Base-by-base conservation (phyloP, 331 rosid species). In the Telfairia occidentalis region DNA sequence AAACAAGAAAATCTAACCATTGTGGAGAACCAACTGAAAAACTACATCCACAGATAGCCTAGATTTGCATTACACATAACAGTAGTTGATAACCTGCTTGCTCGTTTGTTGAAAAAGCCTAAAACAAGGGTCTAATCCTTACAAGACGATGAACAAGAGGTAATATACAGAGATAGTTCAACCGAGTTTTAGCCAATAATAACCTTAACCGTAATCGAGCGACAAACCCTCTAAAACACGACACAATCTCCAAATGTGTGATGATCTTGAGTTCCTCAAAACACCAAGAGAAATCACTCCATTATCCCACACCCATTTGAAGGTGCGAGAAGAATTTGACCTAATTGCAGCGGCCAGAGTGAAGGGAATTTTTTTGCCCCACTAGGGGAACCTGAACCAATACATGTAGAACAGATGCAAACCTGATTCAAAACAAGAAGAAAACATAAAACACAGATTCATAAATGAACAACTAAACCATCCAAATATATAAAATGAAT, bases 281-380 rank as follows among this genome's bases (percentile, higher is more conserved):
- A 87, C 92, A 78, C 87, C 84, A 75, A 84, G 86, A 70, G 76
- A 77, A 78, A 83, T 89, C 76, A 86, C 88, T 87, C 87, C 89
- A 81, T 84, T 90, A 73, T 90, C 96, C 98, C 98, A 88, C 98
- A 95, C 96, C 98, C 89, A 85, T 75, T 72, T 84, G 66, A 83
- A 88, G 98, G 98, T 86, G 98, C 88, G 98, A 95, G 98, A 86
- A 81, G 78, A 75, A 32, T 80, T 81, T 29, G 82, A 81, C 21
- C 77, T 80, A 61, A 74, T 81, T 85, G 88, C 54, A 87, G 92
- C 98, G 86, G 98, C 98, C 98, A 95, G 98, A 95, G 96, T 95
- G 97, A 81, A 88, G 67, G 72, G 83, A 84, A 86, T 19, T 77
- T 85, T 79, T 81, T 83, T 81, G 78, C 76, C 89, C 89, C 73